Percentiles rank a stretch among this genome's conserved stretches.
Conservation (phyloP, 2,329 filamentous ascomycete genomes). For the Pestalotiopsis fici region DNA sequence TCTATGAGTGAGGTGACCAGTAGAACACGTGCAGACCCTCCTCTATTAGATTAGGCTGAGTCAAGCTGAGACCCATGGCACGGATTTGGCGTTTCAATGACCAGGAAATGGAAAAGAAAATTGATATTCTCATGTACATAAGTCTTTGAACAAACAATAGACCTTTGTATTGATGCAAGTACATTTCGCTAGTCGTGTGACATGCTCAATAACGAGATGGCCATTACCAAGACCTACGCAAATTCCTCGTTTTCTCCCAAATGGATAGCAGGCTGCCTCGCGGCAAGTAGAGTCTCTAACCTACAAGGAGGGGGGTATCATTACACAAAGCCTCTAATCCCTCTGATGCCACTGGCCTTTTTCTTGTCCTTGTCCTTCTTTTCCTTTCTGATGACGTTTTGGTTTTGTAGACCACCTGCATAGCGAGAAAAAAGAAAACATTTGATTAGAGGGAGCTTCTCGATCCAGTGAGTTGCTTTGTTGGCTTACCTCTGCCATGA, state of each 20-base stretch:
- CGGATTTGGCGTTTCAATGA: neutral
- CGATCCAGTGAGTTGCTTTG: neutral
- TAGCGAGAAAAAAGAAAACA: neutral
- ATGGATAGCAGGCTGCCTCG: neutral
- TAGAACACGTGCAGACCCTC: neutral
- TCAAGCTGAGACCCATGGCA: neutral
- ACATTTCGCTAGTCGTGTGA: no score
- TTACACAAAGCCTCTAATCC: slow-evolving; percentile 38
- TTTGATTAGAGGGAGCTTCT: slow-evolving; percentile 9
- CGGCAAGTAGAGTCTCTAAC: neutral
- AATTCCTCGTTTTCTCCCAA: neutral
- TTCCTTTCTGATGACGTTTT: slow-evolving; percentile 44
- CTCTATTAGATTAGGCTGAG: neutral
- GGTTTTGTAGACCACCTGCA: slow-evolving; percentile 50
- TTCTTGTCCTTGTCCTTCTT: slow-evolving; percentile 48
- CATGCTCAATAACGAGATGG: no score
- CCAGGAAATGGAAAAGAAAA: neutral
- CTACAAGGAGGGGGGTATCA: slow-evolving; percentile 4
- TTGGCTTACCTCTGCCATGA: slow-evolving; percentile 44
- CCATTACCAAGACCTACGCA: neutral
- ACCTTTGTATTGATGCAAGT: neutral
- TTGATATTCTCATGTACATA: neutral
- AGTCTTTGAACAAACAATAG: slow-evolving; percentile 2
- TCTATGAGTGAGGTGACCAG: slow-evolving; percentile 1
- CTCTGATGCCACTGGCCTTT: slow-evolving; percentile 35